phyloP scores from a whole-genome alignment of 192 early-diverging fungal genomes.

The Pilobolus umbonatus region DNA sequence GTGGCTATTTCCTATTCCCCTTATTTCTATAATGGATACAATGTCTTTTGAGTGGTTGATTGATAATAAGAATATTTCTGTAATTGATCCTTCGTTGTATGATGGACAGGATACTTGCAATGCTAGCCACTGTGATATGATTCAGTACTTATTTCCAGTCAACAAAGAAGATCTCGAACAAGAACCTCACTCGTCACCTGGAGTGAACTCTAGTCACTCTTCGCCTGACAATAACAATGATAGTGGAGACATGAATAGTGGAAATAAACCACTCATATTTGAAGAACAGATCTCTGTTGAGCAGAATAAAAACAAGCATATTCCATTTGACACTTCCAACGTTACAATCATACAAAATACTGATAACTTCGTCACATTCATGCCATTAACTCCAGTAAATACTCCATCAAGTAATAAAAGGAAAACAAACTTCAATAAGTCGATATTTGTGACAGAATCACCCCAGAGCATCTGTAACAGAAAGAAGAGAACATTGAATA shows the following conservation, averaged over 20 bases:
- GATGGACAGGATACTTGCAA: too few species aligned
- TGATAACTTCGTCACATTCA: conserved; percentile 1
- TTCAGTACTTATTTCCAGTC: too few species aligned
- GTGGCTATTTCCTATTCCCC: too few species aligned
- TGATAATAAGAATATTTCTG: too few species aligned
- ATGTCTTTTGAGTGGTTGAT: too few species aligned
- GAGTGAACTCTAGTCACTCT: background rate
- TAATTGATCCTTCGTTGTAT: too few species aligned
- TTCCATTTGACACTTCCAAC: too few species aligned
- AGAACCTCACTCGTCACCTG: background rate
- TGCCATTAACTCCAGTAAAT: background rate
- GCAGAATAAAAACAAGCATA: background rate
- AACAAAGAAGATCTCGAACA: background rate
- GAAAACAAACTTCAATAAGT: background rate
- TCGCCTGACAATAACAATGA: background rate
- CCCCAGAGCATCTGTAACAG: conserved; percentile 14
- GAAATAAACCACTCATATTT: background rate
- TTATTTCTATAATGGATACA: too few species aligned
- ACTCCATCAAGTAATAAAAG: background rate
- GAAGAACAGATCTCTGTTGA: background rate
- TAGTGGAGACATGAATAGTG: background rate
- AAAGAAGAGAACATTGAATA: background rate
- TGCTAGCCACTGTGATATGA: too few species aligned
- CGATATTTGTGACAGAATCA: conserved; percentile 23
- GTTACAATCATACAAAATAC: background rate